phyloP scores from a whole-genome alignment of 1,284 basidiomycete genomes.

The Mycena sp. region DNA sequence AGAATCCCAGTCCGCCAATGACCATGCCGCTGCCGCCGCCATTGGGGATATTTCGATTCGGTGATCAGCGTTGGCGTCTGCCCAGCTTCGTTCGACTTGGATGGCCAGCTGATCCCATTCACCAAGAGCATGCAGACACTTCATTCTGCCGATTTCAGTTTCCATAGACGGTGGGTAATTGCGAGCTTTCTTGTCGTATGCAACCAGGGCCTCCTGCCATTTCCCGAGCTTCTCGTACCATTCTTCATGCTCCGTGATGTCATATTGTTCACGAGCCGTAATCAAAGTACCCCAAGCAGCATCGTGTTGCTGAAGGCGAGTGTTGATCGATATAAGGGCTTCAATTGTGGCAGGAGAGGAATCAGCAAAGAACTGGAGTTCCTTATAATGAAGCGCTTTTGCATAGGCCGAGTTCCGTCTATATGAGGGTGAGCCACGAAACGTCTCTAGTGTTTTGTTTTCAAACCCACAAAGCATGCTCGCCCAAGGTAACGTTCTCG shows the following conservation, averaged over 20 bases:
- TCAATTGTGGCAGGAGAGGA: conserved; percentile 91
- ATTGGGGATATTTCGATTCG: conserved; percentile 94
- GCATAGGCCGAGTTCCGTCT: conserved; percentile 97
- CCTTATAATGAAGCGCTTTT: conserved; percentile 99
- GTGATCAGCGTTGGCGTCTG: conserved; percentile 84
- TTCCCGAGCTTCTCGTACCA: conserved; percentile 98
- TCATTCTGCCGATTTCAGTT: conserved; percentile 90
- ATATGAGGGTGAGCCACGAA: no score
- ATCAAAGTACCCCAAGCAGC: conserved; percentile 95
- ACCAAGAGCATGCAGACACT: conserved; percentile 95
- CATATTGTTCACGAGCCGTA: conserved; percentile 80
- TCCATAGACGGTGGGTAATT: conserved; percentile 78
- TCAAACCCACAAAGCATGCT: conserved; percentile 94
- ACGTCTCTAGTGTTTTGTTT: no score
- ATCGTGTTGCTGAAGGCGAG: conserved; percentile 95
- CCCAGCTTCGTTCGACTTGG: conserved; percentile 92
- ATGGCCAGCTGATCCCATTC: conserved; percentile 96
- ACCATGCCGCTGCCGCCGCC: conserved; percentile 98
- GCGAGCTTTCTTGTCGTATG: conserved; percentile 85
- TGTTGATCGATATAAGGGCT: conserved; percentile 97
- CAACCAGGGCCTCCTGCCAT: conserved; percentile 94
- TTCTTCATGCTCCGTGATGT: conserved; percentile 97
- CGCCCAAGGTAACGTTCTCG: conserved; percentile 92
- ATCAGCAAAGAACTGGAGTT: conserved; percentile 96
- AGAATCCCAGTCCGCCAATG: conserved; percentile 94